Conservation (phyloP, 352 stramenopile species). For the Blastocystis sp. region DNA sequence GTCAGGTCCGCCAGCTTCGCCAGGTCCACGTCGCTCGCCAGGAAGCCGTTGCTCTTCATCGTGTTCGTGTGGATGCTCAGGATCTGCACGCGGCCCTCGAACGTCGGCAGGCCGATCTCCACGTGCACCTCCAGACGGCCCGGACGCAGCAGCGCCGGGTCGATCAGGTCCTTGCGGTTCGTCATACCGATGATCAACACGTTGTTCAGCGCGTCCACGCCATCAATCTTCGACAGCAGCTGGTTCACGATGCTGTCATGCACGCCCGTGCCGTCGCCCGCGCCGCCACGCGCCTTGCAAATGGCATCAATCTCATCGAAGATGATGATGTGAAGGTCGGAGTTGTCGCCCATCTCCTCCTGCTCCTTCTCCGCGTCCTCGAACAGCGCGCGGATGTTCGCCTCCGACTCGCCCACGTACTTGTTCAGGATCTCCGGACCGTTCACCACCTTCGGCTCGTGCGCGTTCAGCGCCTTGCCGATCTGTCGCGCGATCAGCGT, state of each 20-base stretch:
- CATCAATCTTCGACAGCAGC: constrained; percentile 98
- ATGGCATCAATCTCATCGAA: constrained; percentile 99
- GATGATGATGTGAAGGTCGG: constrained; percentile 98
- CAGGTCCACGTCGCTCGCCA: constrained; percentile 70
- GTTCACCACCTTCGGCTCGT: constrained; percentile 89
- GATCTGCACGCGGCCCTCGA: constrained; percentile 87
- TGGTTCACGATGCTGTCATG: constrained; percentile 97
- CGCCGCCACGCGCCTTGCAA: constrained; percentile 88
- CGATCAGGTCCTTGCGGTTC: constrained; percentile 94
- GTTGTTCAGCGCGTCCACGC: constrained; percentile 98
- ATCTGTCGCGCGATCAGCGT: constrained; percentile 98
- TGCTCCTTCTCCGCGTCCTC: constrained; percentile 84
- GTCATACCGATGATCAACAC: constrained; percentile 99
- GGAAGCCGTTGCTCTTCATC: constrained; percentile 75
- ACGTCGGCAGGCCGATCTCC: constrained; percentile 95
- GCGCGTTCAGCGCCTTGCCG: constrained; percentile 90
- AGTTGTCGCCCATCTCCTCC: constrained; percentile 87
- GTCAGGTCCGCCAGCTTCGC: constrained; percentile 85
- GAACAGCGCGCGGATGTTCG: constrained; percentile 97
- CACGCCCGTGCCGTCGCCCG: constrained; percentile 82
- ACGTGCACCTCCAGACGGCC: constrained; percentile 98
- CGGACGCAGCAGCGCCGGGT: constrained; percentile 89
- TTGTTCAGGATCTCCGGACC: constrained; percentile 98
- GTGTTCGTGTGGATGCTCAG: constrained; percentile 94
- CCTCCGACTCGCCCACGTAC: constrained; percentile 94